Conservation (phyloP, 441 rosid species). For the Aquilaria agallochum region DNA sequence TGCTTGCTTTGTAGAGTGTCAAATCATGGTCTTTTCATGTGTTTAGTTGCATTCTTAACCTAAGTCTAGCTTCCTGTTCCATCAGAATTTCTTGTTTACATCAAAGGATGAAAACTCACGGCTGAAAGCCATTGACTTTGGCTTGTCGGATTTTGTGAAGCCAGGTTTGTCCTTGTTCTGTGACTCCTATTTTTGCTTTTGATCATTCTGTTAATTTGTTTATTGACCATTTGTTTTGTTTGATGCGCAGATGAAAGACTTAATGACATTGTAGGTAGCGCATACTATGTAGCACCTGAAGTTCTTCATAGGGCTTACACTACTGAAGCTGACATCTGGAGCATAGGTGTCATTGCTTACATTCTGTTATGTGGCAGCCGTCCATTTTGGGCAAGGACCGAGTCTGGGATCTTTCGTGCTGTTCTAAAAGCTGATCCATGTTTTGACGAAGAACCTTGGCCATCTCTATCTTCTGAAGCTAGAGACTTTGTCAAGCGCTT, state of each 20-base stretch:
- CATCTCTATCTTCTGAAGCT: constrained; percentile 81
- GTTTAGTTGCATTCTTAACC: constrained; percentile 15
- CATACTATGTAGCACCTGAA: constrained; percentile 98
- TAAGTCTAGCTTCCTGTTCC: constrained; percentile 33
- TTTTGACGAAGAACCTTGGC: constrained; percentile 97
- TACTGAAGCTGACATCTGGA: constrained; percentile 98
- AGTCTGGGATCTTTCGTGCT: constrained; percentile 92
- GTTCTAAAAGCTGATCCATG: constrained; percentile 89
- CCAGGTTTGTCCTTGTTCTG: constrained; percentile 54
- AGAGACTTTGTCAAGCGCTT: constrained; percentile 86
- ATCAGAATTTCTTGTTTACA: constrained; percentile 85
- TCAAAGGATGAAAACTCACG: constrained; percentile 78
- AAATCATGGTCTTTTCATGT: constrained; percentile 5
- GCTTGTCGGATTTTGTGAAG: constrained; percentile 92
- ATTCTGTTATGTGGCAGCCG: constrained; percentile 94
- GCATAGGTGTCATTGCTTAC: constrained; percentile 97
- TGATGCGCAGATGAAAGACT: constrained; percentile 82
- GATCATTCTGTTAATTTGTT: constrained; percentile 3
- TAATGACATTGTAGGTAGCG: constrained; percentile 98
- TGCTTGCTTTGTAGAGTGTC: not conserved
- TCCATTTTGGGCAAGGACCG: constrained; percentile 98
- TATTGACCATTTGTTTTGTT: constrained; percentile 5
- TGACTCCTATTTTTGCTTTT: not conserved
- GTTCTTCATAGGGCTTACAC: constrained; percentile 91
- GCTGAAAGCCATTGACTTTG: constrained; percentile 94